Percentiles rank a stretch among this genome's conserved stretches.
Evolutionary conservation across 2,329 filamentous ascomycete genomes (phyloP).

Genomic region (Tolypocladium album): DNA sequence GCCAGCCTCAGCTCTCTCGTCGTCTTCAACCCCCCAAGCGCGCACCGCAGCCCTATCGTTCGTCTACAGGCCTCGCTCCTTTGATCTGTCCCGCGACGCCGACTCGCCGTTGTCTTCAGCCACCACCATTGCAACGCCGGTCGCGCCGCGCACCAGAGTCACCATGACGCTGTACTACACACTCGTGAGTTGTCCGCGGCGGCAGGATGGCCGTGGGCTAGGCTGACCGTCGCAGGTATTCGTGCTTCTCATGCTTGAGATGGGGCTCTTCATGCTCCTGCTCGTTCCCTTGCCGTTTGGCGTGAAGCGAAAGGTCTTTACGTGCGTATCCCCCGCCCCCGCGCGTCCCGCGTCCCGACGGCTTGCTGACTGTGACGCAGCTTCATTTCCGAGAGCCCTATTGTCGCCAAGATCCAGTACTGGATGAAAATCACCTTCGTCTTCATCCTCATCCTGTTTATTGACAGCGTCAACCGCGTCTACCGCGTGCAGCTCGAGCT

Average conservation of each 20-base stretch:
- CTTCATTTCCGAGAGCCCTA: conserved; percentile 83
- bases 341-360: not conserved
- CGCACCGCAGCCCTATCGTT: not conserved
- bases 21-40: not conserved
- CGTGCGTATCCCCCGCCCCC: conserved; percentile 31
- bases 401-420: conserved; percentile 90
- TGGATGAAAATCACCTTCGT: conserved; percentile 98
- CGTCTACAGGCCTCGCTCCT: not conserved
- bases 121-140: not conserved
- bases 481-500: conserved; percentile 94
- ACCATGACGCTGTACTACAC: conserved; percentile 50
- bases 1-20: not conserved
- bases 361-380: conserved; percentile 25
- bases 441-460: conserved; percentile 95
- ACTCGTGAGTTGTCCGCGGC: conserved; percentile 27
- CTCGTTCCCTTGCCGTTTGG: conserved; percentile 84
- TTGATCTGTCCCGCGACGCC: not conserved
- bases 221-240: conserved; percentile 54
- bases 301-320: conserved; percentile 75
- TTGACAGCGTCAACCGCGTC: conserved; percentile 91
- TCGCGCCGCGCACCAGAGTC: conserved; percentile 12
- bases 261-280: conserved; percentile 68
- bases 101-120: not conserved
- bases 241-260: conserved; percentile 71
- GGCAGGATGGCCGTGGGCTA: not conserved